Conservation (phyloP, 2,329 filamentous ascomycete species). For the Geosmithia flava region DNA sequence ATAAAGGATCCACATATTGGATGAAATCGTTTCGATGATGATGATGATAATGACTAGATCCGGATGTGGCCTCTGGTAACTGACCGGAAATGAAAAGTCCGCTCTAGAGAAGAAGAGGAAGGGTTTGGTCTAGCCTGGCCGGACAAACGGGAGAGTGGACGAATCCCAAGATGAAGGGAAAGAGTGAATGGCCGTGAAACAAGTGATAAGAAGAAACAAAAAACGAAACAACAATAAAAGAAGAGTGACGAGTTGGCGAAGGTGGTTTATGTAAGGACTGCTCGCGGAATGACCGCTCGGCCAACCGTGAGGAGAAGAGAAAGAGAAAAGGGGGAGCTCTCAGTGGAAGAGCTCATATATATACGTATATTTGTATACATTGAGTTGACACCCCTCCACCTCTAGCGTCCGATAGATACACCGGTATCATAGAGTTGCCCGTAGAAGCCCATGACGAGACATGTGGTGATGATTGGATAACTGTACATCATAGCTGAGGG, state of each 20-base stretch:
- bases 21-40: slow-evolving; percentile 2
- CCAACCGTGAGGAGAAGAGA: slow-evolving; percentile 6
- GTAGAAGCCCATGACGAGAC: no score
- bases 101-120: slow-evolving; percentile 1
- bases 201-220: neutral
- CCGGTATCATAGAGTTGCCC: no score
- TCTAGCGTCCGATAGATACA: no score
- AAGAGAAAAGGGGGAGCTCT: neutral
- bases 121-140: neutral
- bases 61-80: neutral
- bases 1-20: slow-evolving; percentile 5
- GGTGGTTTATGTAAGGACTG: slow-evolving; percentile 2
- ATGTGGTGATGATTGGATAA: no score
- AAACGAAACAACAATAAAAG: no score
- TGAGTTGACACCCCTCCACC: neutral
- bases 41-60: slow-evolving; percentile 2
- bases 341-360: neutral
- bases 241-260: slow-evolving; percentile 2
- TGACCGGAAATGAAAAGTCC: slow-evolving; percentile 6
- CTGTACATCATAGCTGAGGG: no score
- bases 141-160: slow-evolving; percentile 2
- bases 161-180: neutral
- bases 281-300: slow-evolving; percentile 5
- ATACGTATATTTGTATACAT: neutral
- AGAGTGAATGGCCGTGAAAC: neutral